These are phyloP conservation scores for Trichophyton verrucosum DNA, from an alignment of 2,329 filamentous ascomycete genomes.

Conservation along the genomic window DNA sequence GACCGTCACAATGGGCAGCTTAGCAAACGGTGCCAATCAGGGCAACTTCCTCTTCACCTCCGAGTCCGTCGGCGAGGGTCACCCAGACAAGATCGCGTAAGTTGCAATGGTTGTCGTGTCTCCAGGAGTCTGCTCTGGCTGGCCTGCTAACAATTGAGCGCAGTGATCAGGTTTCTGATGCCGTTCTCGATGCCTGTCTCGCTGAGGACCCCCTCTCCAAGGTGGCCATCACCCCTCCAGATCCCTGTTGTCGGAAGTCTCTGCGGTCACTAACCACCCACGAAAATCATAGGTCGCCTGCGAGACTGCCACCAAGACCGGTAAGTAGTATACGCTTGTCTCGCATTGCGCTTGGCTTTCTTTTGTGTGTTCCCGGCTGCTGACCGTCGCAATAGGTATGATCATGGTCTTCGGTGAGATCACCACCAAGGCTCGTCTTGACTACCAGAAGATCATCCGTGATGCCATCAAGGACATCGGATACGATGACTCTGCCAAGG, in stretches of 20 bases:
- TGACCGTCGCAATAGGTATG: constrained; percentile 43
- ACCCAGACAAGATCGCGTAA: constrained; percentile 88
- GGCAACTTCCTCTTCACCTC: constrained; percentile 81
- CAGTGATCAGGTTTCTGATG: constrained; percentile 92
- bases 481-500: constrained; percentile 93
- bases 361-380: neutral
- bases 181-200: constrained; percentile 95
- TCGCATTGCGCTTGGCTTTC: neutral
- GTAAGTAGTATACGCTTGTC: constrained; percentile 35
- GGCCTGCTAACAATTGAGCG: constrained; percentile 7
- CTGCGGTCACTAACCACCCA: neutral
- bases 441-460: constrained; percentile 98
- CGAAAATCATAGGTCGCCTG: constrained; percentile 55
- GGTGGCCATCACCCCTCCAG: constrained; percentile 29
- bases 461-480: constrained; percentile 94
- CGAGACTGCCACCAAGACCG: constrained; percentile 99
- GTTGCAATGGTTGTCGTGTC: constrained; percentile 15
- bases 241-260: neutral
- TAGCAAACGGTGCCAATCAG: constrained; percentile 19
- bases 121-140: constrained; percentile 15
- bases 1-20: constrained; percentile 42
- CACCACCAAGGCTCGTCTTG: constrained; percentile 85
- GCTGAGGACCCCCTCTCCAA: constrained; percentile 92
- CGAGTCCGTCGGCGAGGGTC: constrained; percentile 79
- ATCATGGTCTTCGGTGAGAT: constrained; percentile 99